phyloP scores from a whole-genome alignment of 257 asterid genomes.

The Salvia splendens region DNA sequence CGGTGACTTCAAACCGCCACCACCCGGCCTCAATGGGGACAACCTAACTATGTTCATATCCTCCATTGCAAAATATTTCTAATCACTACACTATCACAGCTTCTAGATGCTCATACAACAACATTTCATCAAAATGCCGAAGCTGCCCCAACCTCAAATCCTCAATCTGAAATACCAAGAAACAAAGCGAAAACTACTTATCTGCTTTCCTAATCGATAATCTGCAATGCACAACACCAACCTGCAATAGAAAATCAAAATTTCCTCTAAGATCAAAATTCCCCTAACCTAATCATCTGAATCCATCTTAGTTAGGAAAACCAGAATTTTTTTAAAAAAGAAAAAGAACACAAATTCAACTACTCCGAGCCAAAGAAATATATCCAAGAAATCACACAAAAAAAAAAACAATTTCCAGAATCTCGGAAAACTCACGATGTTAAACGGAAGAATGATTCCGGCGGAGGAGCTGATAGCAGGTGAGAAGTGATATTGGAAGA shows the following conservation, averaged over 20 bases:
- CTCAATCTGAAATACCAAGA: slow-evolving; percentile 22
- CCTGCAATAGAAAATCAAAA: not conserved
- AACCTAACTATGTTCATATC: slow-evolving; percentile 59
- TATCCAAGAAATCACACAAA: slow-evolving; percentile 5
- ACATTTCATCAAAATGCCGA: slow-evolving; percentile 28
- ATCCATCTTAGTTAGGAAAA: slow-evolving; percentile 12
- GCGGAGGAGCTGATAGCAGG: slow-evolving; percentile 24
- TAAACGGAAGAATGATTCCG: slow-evolving; percentile 10
- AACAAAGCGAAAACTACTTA: slow-evolving; percentile 14
- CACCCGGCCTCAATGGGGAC: slow-evolving; percentile 67
- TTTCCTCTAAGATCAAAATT: slow-evolving; percentile 3
- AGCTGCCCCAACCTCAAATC: slow-evolving; percentile 20
- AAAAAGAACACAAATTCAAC: not conserved
- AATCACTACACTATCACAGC: slow-evolving; percentile 28
- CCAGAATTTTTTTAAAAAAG: not conserved
- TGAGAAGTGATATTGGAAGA: slow-evolving; percentile 24
- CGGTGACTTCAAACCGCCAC: slow-evolving; percentile 50
- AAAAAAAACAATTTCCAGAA: slow-evolving; percentile 1
- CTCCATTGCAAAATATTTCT: slow-evolving; percentile 60
- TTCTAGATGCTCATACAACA: slow-evolving; percentile 29
- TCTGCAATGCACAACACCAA: slow-evolving; percentile 22
- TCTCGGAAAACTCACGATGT: slow-evolving; percentile 32
- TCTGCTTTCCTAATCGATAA: not conserved
- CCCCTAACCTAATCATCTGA: not conserved
- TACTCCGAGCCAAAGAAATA: not conserved